Percentiles rank a stretch among this genome's conserved stretches.
Evolutionary conservation across 345 rosid species (phyloP).

Genomic region (Ricinus communis): DNA sequence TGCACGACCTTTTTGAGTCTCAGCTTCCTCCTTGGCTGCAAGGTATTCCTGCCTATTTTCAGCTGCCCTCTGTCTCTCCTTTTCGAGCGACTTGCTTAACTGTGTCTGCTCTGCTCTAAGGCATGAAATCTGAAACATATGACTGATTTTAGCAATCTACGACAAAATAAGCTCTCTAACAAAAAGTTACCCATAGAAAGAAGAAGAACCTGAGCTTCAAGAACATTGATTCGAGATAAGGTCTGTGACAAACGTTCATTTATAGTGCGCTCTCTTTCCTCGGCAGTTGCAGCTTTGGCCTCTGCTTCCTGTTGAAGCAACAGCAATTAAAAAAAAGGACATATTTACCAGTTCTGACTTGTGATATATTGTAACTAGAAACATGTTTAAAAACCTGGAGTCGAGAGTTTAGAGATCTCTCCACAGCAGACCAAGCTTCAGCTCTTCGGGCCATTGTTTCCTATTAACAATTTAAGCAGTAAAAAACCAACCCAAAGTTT

Average conservation of each 20-base stretch:
- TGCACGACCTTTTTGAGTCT: conserved; percentile 88
- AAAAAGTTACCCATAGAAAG: conserved; percentile 18
- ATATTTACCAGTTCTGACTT: neutral
- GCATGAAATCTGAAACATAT: conserved; percentile 76
- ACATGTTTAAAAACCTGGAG: conserved; percentile 63
- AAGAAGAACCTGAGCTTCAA: conserved; percentile 85
- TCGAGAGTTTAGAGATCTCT: conserved; percentile 82
- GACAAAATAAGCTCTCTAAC: conserved; percentile 13
- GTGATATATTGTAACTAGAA: conserved; percentile 11
- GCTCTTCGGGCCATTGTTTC: conserved; percentile 87
- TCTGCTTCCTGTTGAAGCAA: conserved; percentile 74
- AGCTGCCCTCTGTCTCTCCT: conserved; percentile 97
- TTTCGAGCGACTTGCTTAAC: conserved; percentile 88
- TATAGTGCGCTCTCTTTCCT: conserved; percentile 88
- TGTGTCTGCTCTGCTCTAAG: conserved; percentile 95
- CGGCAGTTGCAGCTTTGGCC: conserved; percentile 84
- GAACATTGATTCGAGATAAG: conserved; percentile 90
- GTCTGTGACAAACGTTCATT: conserved; percentile 96
- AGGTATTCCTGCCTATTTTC: conserved; percentile 96
- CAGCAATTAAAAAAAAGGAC: conserved; percentile 8
- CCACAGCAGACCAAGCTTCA: conserved; percentile 98
- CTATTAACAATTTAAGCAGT: conserved; percentile 38
- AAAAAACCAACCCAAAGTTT: neutral
- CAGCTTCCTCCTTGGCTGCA: conserved; percentile 97
- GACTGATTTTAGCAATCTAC: conserved; percentile 30